Conservation (phyloP, 805 yeast genomes). For the Yamadazyma sp. region DNA sequence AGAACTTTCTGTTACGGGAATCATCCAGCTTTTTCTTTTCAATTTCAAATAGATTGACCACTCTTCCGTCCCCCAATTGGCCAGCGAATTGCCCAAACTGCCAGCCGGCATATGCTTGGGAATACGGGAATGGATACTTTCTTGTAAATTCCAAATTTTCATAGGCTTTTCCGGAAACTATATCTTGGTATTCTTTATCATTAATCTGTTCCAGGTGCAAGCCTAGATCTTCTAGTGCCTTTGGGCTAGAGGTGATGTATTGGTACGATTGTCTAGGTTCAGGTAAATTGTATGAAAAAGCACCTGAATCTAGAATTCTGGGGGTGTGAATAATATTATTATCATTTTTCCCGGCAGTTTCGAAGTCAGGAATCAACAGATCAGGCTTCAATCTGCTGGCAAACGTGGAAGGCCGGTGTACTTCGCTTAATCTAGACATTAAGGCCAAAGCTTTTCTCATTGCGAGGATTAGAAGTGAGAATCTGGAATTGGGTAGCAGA, state of each 20-base stretch:
- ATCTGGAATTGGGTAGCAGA: neutral
- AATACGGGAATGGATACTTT: constrained; percentile 65
- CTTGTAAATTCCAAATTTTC: constrained; percentile 27
- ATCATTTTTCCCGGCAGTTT: constrained; percentile 29
- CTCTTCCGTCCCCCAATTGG: constrained; percentile 95
- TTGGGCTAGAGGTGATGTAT: constrained; percentile 56
- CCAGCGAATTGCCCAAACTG: constrained; percentile 98
- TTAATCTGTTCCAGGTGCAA: constrained; percentile 39
- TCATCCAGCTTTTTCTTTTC: constrained; percentile 31
- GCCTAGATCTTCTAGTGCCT: constrained; percentile 63
- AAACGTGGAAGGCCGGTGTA: constrained; percentile 33
- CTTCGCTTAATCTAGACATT: constrained; percentile 12
- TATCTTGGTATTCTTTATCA: constrained; percentile 47
- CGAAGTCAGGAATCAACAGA: constrained; percentile 23
- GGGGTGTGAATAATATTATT: constrained; percentile 37
- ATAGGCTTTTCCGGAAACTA: constrained; percentile 61
- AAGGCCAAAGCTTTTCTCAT: constrained; percentile 3
- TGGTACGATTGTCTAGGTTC: constrained; percentile 52
- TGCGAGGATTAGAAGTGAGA: too few species aligned
- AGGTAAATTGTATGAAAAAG: constrained; percentile 74
- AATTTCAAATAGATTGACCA: constrained; percentile 74
- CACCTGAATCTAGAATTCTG: constrained; percentile 51
- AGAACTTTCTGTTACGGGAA: constrained; percentile 36
- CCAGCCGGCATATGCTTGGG: constrained; percentile 93
- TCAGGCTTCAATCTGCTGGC: constrained; percentile 31